Conservation (phyloP, 75 land plant genomes). For the Picea glauca region DNA sequence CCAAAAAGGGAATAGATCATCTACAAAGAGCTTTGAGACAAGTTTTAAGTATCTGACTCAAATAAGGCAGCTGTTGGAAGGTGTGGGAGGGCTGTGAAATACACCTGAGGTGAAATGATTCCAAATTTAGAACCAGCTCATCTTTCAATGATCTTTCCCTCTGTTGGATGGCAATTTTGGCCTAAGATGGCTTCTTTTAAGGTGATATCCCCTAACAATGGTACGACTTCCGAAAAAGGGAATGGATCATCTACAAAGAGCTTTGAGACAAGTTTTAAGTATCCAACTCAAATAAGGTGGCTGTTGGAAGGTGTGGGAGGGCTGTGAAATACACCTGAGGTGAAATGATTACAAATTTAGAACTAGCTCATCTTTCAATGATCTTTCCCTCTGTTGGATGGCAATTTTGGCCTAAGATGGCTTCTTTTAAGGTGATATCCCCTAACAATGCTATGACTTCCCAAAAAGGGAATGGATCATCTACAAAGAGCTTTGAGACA, state of each 20-base stretch:
- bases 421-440: too few relatives aligned
- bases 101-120: not conserved
- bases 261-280: not conserved
- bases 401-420: too few relatives aligned
- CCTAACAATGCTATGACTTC: too few relatives aligned
- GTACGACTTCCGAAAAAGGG: too few relatives aligned
- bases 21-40: not conserved
- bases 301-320: too few relatives aligned
- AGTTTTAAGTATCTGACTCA: not conserved
- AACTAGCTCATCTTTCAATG: too few relatives aligned
- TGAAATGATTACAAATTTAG: too few relatives aligned
- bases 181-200: not conserved
- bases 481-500: not conserved
- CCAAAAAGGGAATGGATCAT: not conserved
- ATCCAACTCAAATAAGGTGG: not conserved
- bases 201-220: too few relatives aligned
- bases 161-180: not conserved
- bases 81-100: too few relatives aligned
- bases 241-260: not conserved
- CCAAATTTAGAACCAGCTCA: not conserved
- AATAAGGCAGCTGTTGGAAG: too few relatives aligned
- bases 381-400: too few relatives aligned
- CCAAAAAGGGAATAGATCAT: not conserved
- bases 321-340: too few relatives aligned
- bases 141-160: not conserved